Conservation (phyloP, 345 rosid species). For the Pistacia vera region DNA sequence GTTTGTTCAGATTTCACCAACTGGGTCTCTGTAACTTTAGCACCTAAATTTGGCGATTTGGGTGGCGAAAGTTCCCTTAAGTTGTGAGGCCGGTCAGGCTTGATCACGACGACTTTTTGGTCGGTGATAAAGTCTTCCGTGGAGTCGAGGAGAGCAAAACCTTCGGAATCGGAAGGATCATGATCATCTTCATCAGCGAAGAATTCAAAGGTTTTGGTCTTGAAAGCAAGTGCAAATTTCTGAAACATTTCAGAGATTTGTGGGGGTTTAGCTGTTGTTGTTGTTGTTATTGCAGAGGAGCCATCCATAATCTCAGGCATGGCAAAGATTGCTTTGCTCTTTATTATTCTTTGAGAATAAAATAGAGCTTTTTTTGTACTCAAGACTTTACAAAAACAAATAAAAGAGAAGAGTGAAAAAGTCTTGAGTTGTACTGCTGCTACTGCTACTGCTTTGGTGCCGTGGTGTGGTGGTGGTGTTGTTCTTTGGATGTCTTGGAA, state of each 20-base stretch:
- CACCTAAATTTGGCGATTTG: conserved; percentile 18
- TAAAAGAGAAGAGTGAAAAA: conserved; percentile 4
- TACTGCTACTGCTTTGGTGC: conserved; percentile 20
- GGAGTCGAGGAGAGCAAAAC: conserved; percentile 76
- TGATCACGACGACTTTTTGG: conserved; percentile 90
- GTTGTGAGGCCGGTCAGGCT: conserved; percentile 58
- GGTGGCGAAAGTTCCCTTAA: conserved; percentile 18
- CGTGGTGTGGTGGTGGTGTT: background rate
- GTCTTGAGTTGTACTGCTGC: conserved; percentile 4
- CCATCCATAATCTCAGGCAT: conserved; percentile 50
- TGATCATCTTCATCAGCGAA: conserved; percentile 66
- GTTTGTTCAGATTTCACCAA: background rate
- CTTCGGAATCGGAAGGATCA: conserved; percentile 38
- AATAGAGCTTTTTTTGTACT: background rate
- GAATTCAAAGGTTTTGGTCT: conserved; percentile 89
- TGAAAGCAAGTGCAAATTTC: conserved; percentile 92
- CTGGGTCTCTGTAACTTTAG: conserved; percentile 14
- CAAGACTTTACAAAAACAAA: conserved; percentile 3
- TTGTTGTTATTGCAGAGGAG: conserved; percentile 21
- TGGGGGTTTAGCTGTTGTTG: conserved; percentile 50
- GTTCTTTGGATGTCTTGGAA: conserved; percentile 64
- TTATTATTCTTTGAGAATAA: background rate
- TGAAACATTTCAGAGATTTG: conserved; percentile 90
- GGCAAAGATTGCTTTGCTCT: background rate
- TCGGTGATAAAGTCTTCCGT: conserved; percentile 89